These are phyloP conservation scores for Guillardia theta DNA, from an alignment of 78 protist genomes.

Conservation along the genomic window DNA sequence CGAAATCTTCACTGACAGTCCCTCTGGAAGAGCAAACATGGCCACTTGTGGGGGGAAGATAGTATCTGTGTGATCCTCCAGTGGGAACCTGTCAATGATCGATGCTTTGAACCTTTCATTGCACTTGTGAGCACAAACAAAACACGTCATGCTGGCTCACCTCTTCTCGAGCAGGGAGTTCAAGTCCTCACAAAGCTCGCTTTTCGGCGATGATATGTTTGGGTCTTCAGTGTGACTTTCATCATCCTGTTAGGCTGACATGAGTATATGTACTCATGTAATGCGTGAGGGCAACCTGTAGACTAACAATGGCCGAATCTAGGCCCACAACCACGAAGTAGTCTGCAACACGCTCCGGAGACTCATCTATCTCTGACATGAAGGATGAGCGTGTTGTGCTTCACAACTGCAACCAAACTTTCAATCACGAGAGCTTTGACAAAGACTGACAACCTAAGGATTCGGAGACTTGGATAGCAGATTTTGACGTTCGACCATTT, in stretches of 20 bases:
- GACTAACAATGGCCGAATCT: background rate
- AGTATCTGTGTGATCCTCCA: background rate
- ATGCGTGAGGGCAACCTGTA: background rate
- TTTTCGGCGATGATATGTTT: background rate
- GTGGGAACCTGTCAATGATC: background rate
- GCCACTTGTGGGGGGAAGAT: background rate
- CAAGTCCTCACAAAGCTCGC: background rate
- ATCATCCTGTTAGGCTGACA: background rate
- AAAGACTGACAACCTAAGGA: too few species aligned
- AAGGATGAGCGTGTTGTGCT: too few species aligned
- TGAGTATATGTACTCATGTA: background rate
- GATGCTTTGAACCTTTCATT: background rate
- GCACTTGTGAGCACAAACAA: background rate
- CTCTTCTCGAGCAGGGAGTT: too few species aligned
- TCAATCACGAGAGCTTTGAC: too few species aligned
- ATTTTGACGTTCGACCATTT: too few species aligned
- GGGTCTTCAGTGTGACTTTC: background rate
- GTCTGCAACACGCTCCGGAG: conserved; percentile 15
- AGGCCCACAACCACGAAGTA: background rate
- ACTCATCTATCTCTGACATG: too few species aligned
- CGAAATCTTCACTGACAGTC: background rate
- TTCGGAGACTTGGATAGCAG: too few species aligned
- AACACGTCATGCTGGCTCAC: background rate
- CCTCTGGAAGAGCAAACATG: background rate
- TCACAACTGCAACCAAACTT: too few species aligned